Percentiles rank a stretch among this genome's conserved stretches.
phyloP scores from a whole-genome alignment of 2,329 filamentous ascomycete genomes.

The Periglandula ipomoeae region DNA sequence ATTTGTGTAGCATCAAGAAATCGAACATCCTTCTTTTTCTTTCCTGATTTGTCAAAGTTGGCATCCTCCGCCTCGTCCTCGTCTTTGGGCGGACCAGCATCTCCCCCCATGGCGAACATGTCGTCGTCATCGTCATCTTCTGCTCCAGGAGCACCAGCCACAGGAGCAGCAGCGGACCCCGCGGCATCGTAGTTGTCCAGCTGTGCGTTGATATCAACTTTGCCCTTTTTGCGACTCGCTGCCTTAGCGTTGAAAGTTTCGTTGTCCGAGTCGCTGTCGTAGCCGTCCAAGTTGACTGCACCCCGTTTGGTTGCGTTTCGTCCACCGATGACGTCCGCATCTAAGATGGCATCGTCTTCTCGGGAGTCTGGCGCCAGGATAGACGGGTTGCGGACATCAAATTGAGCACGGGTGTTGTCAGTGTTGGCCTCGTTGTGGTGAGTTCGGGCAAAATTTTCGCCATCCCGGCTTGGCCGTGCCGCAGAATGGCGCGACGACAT shows the following conservation, averaged over 20 bases:
- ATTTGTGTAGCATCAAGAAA: constrained; percentile 57
- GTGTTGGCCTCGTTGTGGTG: constrained; percentile 52
- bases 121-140: constrained; percentile 62
- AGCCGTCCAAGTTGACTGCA: constrained; percentile 92
- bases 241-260: constrained; percentile 78
- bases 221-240: constrained; percentile 43
- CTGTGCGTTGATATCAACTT: constrained; percentile 41
- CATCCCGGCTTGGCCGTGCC: constrained; percentile 72
- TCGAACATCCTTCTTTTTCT: constrained; percentile 53
- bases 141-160: constrained; percentile 16
- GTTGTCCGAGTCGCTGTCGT: constrained; percentile 88
- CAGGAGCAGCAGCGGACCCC: constrained; percentile 29
- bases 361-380: constrained; percentile 75
- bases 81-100: constrained; percentile 29
- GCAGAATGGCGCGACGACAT: constrained; percentile 17
- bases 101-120: constrained; percentile 71
- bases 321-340: constrained; percentile 87
- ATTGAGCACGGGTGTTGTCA: constrained; percentile 68
- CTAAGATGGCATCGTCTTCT: constrained; percentile 63
- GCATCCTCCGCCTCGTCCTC: constrained; percentile 24
- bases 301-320: constrained; percentile 75
- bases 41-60: constrained; percentile 32
- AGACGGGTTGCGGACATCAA: constrained; percentile 91
- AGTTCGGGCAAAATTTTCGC: constrained; percentile 69
- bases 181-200: constrained; percentile 45